phyloP scores from a whole-genome alignment of 2,329 filamentous ascomycete genomes.

The Scytalidium sp. region DNA sequence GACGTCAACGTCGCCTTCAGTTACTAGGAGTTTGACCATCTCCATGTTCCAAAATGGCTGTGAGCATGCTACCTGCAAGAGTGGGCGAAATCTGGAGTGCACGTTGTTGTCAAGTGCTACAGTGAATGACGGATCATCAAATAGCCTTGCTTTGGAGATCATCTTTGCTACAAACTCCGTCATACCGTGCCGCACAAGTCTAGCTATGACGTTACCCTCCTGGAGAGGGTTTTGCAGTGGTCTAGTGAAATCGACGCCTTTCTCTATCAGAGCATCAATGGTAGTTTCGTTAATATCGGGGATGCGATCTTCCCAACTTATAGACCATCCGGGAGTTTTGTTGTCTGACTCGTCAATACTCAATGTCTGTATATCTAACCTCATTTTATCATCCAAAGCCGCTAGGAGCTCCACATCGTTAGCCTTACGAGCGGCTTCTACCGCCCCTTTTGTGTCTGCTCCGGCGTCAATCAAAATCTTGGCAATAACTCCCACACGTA shows the following conservation, averaged over 20 bases:
- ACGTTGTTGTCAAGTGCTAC: not conserved
- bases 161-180: not conserved
- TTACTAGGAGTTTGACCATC: not conserved
- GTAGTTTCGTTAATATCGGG: not conserved
- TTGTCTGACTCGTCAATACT: not conserved
- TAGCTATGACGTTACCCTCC: not conserved
- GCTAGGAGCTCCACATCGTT: not conserved
- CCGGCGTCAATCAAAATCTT: conserved; percentile 1
- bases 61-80: not conserved
- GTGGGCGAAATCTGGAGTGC: not conserved
- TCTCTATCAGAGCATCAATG: not conserved
- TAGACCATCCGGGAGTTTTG: not conserved
- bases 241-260: not conserved
- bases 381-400: not conserved
- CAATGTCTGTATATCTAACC: not conserved
- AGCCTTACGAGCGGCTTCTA: not conserved
- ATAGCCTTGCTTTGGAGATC: not conserved
- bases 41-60: not conserved
- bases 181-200: not conserved
- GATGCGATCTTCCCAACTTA: not conserved
- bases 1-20: not conserved
- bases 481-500: not conserved
- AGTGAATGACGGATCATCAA: not conserved
- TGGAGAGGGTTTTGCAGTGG: not conserved
- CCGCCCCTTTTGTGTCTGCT: not conserved